These are phyloP conservation scores for Tubosaeta sp. DNA, from an alignment of 768 basidiomycete species.

Conservation along the genomic window DNA sequence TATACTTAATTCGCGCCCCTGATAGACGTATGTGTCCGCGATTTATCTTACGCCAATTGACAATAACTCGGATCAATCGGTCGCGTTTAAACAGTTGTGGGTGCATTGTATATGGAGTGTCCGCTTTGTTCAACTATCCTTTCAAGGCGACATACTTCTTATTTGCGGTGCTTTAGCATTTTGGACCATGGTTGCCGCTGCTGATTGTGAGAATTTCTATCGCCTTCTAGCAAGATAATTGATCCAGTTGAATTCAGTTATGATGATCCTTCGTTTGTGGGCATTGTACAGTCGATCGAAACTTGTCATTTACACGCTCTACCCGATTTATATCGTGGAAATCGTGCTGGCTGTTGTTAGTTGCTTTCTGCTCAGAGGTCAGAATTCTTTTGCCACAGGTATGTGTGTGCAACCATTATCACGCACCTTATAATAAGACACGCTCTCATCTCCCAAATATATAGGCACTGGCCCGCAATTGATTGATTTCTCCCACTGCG, in stretches of 20 bases:
- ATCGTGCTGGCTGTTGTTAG: not conserved
- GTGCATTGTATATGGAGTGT: not conserved
- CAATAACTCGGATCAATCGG: not conserved
- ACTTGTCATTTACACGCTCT: not conserved
- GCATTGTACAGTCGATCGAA: not conserved
- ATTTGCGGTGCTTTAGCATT: not conserved
- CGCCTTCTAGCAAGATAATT: not conserved
- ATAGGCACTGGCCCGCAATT: too few relatives aligned
- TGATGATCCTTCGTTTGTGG: constrained; percentile 1
- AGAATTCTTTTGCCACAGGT: not conserved
- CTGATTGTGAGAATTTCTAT: constrained; percentile 3
- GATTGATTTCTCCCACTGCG: too few relatives aligned
- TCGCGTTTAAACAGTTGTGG: not conserved
- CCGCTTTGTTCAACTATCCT: too few relatives aligned
- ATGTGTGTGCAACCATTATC: too few relatives aligned
- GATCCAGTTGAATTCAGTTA: not conserved
- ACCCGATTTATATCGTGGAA: not conserved
- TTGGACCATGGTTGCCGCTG: not conserved
- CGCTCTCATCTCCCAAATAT: too few relatives aligned
- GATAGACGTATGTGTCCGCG: not conserved
- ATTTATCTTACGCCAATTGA: not conserved
- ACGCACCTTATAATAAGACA: not conserved
- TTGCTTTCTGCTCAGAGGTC: not conserved
- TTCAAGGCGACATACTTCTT: not conserved
- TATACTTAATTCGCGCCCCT: too few relatives aligned